These are phyloP conservation scores for Polygonum maritimum DNA, from an alignment of 148 eudicot genomes.

Conservation along the genomic window DNA sequence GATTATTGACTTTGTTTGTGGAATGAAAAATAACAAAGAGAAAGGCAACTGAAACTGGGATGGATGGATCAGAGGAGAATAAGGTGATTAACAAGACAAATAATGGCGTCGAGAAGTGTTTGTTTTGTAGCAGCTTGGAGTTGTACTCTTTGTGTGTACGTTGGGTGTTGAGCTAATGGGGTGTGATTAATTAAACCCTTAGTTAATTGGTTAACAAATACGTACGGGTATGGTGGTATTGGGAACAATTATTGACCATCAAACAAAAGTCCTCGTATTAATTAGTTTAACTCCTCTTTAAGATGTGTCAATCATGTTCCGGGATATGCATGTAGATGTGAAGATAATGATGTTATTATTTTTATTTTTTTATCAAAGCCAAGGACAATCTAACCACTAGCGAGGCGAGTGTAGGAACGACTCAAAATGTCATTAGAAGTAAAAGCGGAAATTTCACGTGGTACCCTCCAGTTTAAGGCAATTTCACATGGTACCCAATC, in stretches of 20 bases:
- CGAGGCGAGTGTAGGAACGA: too few relatives aligned
- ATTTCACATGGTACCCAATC: too few relatives aligned
- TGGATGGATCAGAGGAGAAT: background rate
- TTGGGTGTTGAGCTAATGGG: background rate
- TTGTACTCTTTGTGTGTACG: background rate
- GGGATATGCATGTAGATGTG: background rate
- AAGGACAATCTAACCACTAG: too few relatives aligned
- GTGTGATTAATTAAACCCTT: background rate
- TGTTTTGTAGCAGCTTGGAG: slow-evolving; percentile 6
- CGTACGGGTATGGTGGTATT: background rate
- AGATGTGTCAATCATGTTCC: background rate
- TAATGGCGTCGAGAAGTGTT: background rate
- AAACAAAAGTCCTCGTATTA: background rate
- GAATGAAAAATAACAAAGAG: too few relatives aligned
- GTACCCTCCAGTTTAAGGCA: too few relatives aligned
- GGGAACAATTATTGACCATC: slow-evolving; percentile 9
- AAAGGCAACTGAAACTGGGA: background rate
- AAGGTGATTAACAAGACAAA: background rate
- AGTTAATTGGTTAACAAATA: background rate
- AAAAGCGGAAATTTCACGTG: too few relatives aligned
- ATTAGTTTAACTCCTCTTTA: background rate
- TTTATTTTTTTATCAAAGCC: too few relatives aligned
- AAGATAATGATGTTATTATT: too few relatives aligned
- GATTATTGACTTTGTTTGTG: too few relatives aligned
- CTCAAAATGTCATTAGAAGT: too few relatives aligned